These are phyloP conservation scores for Kodamaea kaohsiungensis DNA, from an alignment of 805 yeast genomes.

Conservation along the genomic window DNA sequence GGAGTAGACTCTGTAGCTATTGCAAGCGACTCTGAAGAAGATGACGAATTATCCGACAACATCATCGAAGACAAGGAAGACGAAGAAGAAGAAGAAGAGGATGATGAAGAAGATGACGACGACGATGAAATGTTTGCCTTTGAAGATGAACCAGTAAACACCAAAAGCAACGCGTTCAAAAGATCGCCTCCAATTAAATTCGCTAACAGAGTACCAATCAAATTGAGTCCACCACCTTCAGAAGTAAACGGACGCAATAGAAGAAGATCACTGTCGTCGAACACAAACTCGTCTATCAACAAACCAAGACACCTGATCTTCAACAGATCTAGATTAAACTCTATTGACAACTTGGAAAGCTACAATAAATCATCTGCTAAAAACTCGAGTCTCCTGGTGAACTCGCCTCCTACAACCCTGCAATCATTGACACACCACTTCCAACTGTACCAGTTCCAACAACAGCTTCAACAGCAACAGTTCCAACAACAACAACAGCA, in stretches of 20 bases:
- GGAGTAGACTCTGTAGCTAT: slow-evolving; percentile 20
- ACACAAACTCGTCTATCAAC: slow-evolving; percentile 15
- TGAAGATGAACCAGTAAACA: slow-evolving; percentile 20
- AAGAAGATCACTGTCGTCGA: slow-evolving; percentile 32
- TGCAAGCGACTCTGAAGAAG: slow-evolving; percentile 35
- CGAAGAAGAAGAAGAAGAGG: slow-evolving; percentile 30
- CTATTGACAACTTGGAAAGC: slow-evolving; percentile 43
- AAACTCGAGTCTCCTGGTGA: slow-evolving; percentile 33
- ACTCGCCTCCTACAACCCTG: slow-evolving; percentile 41
- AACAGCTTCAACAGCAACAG: not conserved
- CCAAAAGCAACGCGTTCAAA: slow-evolving; percentile 14
- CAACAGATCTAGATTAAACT: slow-evolving; percentile 42
- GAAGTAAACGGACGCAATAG: slow-evolving; percentile 16
- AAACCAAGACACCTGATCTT: slow-evolving; percentile 28
- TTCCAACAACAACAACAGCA: slow-evolving; percentile 8
- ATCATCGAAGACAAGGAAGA: slow-evolving; percentile 29
- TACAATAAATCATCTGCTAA: slow-evolving; percentile 43
- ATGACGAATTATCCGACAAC: slow-evolving; percentile 29
- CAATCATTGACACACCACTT: slow-evolving; percentile 14
- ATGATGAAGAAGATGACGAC: slow-evolving; percentile 24
- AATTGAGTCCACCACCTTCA: slow-evolving; percentile 39
- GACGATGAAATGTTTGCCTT: slow-evolving; percentile 25
- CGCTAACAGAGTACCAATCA: slow-evolving; percentile 44
- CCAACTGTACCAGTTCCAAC: slow-evolving; percentile 9
- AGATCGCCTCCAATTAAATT: slow-evolving; percentile 39